These are phyloP conservation scores for Neonectria faginata DNA, from an alignment of 2,329 filamentous ascomycete genomes.

Conservation along the genomic window DNA sequence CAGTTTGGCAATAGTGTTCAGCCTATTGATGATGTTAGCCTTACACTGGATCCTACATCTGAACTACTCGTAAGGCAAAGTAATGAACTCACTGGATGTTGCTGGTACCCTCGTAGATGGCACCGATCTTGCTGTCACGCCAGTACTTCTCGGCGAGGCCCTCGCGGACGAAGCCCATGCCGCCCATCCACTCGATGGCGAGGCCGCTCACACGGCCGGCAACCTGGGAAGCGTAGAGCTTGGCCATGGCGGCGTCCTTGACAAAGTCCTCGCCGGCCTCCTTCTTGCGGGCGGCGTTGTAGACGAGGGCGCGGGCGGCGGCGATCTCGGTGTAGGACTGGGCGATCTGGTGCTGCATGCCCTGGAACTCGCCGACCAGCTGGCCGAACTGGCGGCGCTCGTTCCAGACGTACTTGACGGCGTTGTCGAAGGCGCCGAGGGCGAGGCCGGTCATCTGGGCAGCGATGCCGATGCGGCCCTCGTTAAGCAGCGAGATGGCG, in stretches of 20 bases:
- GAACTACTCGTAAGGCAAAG: not conserved
- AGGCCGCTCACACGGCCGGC: constrained; percentile 86
- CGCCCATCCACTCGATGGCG: constrained; percentile 99
- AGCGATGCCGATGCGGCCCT: constrained; percentile 96
- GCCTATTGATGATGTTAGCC: constrained; percentile 50
- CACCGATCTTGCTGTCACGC: constrained; percentile 97
- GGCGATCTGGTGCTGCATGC: constrained; percentile 98
- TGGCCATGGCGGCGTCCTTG: constrained; percentile 96
- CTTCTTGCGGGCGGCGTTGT: constrained; percentile 97
- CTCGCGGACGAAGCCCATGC: constrained; percentile 98
- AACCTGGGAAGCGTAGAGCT: constrained; percentile 93
- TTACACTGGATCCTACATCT: not conserved
- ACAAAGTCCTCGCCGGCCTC: constrained; percentile 97
- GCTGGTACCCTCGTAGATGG: constrained; percentile 94
- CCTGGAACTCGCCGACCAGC: constrained; percentile 95
- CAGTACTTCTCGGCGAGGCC: constrained; percentile 98
- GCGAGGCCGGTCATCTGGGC: constrained; percentile 99
- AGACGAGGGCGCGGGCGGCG: constrained; percentile 91
- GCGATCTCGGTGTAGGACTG: constrained; percentile 95
- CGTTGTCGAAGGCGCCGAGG: constrained; percentile 94
- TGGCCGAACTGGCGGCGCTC: constrained; percentile 97
- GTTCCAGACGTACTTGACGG: constrained; percentile 94
- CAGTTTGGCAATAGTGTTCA: constrained; percentile 73
- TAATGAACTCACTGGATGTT: constrained; percentile 71
- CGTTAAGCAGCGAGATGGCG: constrained; percentile 92